phyloP scores from a whole-genome alignment of 1,284 basidiomycete species.

The Hortiboletus rubellus region DNA sequence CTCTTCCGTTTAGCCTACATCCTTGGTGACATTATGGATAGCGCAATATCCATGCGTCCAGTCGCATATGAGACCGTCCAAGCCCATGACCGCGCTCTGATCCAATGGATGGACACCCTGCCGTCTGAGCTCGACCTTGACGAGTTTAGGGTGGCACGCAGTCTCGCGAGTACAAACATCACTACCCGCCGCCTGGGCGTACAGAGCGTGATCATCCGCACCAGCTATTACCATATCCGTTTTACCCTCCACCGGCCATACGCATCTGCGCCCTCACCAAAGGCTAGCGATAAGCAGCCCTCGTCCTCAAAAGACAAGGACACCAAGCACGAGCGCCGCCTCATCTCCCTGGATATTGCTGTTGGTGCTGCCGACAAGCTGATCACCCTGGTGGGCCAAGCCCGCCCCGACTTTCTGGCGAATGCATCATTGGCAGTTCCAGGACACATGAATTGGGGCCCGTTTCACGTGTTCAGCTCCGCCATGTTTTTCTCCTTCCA shows the following conservation, averaged over 20 bases:
- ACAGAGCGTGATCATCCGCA: slow-evolving; percentile 74
- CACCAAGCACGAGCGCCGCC: slow-evolving; percentile 46
- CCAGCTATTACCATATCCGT: slow-evolving; percentile 74
- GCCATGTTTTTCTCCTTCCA: slow-evolving; percentile 87
- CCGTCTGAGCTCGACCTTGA: slow-evolving; percentile 72
- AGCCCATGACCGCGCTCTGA: slow-evolving; percentile 64
- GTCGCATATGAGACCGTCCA: slow-evolving; percentile 73
- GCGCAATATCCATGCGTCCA: slow-evolving; percentile 71
- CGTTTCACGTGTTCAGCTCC: slow-evolving; percentile 78
- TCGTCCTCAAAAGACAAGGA: slow-evolving; percentile 40
- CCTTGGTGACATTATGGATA: slow-evolving; percentile 79
- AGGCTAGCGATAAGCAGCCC: slow-evolving; percentile 21
- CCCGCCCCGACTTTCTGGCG: slow-evolving; percentile 67
- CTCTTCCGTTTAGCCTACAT: slow-evolving; percentile 74
- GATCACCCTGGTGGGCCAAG: slow-evolving; percentile 69
- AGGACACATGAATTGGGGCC: slow-evolving; percentile 79
- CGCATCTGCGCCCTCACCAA: slow-evolving; percentile 43
- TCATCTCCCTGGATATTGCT: slow-evolving; percentile 64
- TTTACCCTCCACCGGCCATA: slow-evolving; percentile 81
- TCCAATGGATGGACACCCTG: slow-evolving; percentile 70
- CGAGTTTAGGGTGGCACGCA: slow-evolving; percentile 67
- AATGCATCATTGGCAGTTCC: slow-evolving; percentile 68
- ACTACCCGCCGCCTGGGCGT: slow-evolving; percentile 63
- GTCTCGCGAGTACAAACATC: slow-evolving; percentile 58
- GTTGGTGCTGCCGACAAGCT: slow-evolving; percentile 72